These are phyloP conservation scores for Mycena sanguinolenta DNA, from an alignment of 768 basidiomycete species.

Conservation along the genomic window DNA sequence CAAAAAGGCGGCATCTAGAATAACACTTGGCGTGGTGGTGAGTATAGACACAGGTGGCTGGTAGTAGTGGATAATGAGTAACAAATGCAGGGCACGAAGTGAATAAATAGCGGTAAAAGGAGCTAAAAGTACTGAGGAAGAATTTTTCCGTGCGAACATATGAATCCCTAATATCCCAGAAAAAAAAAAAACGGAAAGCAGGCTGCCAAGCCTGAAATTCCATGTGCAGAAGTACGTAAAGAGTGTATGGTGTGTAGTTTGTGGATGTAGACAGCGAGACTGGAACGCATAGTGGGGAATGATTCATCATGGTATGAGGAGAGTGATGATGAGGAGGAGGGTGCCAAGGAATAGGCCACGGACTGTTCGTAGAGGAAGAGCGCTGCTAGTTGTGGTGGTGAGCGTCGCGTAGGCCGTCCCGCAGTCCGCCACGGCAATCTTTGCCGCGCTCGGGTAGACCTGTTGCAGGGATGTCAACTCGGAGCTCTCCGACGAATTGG, in stretches of 20 bases:
- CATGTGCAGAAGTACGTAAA: constrained; percentile 12
- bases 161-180: constrained; percentile 13
- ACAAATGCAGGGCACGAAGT: constrained; percentile 20
- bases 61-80: constrained; percentile 3
- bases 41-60: constrained; percentile 3
- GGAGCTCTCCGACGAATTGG: constrained; percentile 41
- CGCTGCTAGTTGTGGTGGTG: neutral
- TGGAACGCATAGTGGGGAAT: neutral
- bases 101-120: constrained; percentile 31
- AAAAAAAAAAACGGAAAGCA: constrained; percentile 2
- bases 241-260: constrained; percentile 20
- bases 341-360: neutral
- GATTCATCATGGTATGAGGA: constrained; percentile 10
- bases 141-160: neutral
- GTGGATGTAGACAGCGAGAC: neutral
- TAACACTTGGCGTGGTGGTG: constrained; percentile 8
- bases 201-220: neutral
- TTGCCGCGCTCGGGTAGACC: constrained; percentile 65
- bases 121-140: neutral
- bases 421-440: constrained; percentile 61
- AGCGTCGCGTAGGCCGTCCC: constrained; percentile 62
- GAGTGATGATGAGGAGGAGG: neutral
- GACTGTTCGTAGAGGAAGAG: neutral
- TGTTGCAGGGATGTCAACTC: constrained; percentile 53
- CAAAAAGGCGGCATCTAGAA: neutral